Evolutionary conservation across 176 grass and related monocot genomes (phyloP).

Genomic region (Oryza meyeriana): DNA sequence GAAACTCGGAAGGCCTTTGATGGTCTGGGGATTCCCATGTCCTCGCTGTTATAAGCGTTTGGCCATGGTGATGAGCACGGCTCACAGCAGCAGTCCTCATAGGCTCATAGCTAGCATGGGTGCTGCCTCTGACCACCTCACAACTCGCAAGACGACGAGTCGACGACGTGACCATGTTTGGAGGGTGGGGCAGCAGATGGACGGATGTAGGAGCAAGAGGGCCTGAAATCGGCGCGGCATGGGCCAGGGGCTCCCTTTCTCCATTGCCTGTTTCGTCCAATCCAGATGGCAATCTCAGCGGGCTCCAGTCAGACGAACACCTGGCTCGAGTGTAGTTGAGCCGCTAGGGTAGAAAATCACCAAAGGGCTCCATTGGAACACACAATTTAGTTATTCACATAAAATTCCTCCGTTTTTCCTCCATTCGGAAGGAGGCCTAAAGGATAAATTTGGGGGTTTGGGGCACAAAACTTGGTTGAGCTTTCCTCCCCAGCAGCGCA

Average conservation of each 20-base stretch:
- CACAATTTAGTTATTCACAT: no score
- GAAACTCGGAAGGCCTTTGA: no score
- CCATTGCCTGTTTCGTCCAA: not conserved
- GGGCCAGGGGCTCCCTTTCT: not conserved
- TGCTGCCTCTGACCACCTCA: slow-evolving; percentile 8
- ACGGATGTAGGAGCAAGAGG: slow-evolving; percentile 3
- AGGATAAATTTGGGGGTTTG: not conserved
- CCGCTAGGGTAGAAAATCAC: no score
- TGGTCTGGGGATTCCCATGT: not conserved
- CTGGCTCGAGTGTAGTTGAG: not conserved
- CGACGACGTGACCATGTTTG: slow-evolving; percentile 15
- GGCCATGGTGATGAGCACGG: not conserved
- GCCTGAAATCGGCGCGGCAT: not conserved
- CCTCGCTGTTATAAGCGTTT: not conserved
- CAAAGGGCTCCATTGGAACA: no score
- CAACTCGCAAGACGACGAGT: not conserved
- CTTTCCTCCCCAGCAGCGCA: not conserved
- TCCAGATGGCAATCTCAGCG: not conserved
- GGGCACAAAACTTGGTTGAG: not conserved
- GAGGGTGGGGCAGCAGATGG: not conserved
- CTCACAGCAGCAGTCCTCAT: not conserved
- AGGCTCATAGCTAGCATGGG: not conserved
- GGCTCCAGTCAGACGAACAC: not conserved
- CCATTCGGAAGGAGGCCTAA: no score
- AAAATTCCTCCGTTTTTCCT: no score